These are phyloP conservation scores for Aspergillus jensenii DNA, from an alignment of 2,329 filamentous ascomycete genomes.

Conservation along the genomic window DNA sequence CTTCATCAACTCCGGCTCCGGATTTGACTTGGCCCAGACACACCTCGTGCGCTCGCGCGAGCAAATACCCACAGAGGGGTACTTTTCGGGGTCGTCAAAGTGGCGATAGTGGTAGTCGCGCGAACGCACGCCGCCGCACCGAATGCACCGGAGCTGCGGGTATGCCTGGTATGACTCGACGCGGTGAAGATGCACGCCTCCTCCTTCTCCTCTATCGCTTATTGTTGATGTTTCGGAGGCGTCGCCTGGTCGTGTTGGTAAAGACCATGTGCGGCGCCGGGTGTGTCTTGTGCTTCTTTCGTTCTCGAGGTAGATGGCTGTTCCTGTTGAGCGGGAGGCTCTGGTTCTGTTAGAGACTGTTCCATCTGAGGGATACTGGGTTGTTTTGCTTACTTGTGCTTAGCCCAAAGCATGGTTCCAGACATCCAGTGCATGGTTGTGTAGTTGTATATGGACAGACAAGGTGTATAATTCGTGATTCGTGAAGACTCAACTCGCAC, in stretches of 20 bases:
- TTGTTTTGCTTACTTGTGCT: background rate
- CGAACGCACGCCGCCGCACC: slow-evolving; percentile 1
- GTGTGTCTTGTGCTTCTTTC: background rate
- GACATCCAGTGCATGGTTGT: slow-evolving; percentile 1
- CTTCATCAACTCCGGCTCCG: background rate
- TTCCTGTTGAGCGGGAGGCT: background rate
- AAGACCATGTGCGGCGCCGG: background rate
- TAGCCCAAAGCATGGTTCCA: slow-evolving; percentile 3
- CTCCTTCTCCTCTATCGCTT: background rate
- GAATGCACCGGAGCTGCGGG: background rate
- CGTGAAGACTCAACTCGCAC: no score
- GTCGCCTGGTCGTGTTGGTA: background rate
- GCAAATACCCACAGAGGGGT: background rate
- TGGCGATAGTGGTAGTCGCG: slow-evolving; percentile 2
- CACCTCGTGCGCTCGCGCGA: background rate
- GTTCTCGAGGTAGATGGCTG: background rate
- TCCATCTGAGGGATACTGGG: background rate
- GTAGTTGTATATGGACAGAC: background rate
- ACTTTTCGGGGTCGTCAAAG: background rate
- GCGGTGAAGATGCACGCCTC: no score
- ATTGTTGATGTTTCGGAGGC: background rate
- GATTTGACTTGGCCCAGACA: background rate
- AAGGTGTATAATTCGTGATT: background rate
- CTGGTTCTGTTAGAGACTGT: background rate
- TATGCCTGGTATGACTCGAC: background rate